phyloP scores from a whole-genome alignment of 352 stramenopile genomes.

The Globisporangium irregulare region DNA sequence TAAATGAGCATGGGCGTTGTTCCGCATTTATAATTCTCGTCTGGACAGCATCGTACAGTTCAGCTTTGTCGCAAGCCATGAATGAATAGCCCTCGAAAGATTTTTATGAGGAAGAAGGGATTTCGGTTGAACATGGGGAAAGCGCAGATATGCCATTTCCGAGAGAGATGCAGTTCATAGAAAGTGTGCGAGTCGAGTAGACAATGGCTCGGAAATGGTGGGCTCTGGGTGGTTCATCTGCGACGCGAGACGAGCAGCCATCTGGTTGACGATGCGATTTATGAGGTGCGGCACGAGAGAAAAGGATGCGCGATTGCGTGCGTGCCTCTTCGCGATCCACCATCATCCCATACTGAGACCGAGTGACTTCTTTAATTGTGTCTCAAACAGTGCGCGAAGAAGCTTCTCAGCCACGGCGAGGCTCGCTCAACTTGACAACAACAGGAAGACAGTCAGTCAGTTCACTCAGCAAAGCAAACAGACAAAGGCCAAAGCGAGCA shows the following conservation, averaged over 20 bases:
- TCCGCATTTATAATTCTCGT: background rate
- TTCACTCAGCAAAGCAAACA: background rate
- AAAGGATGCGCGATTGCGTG: background rate
- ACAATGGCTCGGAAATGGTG: background rate
- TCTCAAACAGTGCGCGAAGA: background rate
- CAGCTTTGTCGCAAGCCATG: slow-evolving; percentile 5
- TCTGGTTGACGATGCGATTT: slow-evolving; percentile 9
- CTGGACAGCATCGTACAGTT: background rate
- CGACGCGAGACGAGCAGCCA: slow-evolving; percentile 1
- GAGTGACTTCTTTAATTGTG: background rate
- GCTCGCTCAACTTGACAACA: background rate
- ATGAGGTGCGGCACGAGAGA: background rate
- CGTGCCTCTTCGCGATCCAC: slow-evolving; percentile 4
- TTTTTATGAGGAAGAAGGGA: background rate
- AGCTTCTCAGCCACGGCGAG: background rate
- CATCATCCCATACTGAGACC: background rate
- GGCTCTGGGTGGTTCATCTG: background rate
- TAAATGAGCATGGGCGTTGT: background rate
- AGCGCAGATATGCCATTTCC: background rate
- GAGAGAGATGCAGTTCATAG: background rate
- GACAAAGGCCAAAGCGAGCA: no score
- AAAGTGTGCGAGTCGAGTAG: background rate
- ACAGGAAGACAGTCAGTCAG: background rate
- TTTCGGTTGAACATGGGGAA: background rate
- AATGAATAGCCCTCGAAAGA: background rate